Percentiles rank a stretch among this genome's conserved stretches.
phyloP scores from a whole-genome alignment of 768 basidiomycete species.

The Udeniomyces megalosporus region DNA sequence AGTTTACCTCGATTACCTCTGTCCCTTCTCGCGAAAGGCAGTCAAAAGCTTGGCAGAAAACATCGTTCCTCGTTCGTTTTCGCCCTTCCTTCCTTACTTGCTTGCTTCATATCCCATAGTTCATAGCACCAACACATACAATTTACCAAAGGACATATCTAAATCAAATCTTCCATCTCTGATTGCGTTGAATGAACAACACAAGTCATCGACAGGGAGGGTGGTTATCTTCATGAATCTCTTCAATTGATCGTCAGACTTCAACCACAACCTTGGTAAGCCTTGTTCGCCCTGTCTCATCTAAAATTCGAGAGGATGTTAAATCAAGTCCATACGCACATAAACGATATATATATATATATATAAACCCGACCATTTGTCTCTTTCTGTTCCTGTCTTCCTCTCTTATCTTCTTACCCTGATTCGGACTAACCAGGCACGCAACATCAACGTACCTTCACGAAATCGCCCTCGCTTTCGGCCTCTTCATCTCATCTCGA shows the following conservation, averaged over 20 bases:
- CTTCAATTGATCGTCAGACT: constrained; percentile 3
- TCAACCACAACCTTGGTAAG: background rate
- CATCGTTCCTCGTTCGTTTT: constrained; percentile 7
- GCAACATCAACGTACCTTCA: constrained; percentile 44
- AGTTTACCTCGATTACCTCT: constrained; percentile 74
- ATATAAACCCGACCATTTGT: too few species aligned
- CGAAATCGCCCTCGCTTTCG: constrained; percentile 67
- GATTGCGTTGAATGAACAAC: too few species aligned
- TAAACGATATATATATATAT: too few species aligned
- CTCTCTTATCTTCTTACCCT: too few species aligned
- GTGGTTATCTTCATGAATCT: background rate
- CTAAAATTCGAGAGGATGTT: too few species aligned
- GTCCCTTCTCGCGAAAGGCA: constrained; percentile 49
- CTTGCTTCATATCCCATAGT: too few species aligned
- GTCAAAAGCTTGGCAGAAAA: constrained; percentile 33
- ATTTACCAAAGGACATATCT: constrained; percentile 24
- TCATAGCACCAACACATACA: constrained; percentile 26
- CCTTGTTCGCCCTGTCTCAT: too few species aligned
- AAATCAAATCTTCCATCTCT: constrained; percentile 24
- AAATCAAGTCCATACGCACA: too few species aligned
- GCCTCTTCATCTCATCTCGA: constrained; percentile 52
- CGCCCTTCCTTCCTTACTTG: background rate
- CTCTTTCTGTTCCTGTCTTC: background rate
- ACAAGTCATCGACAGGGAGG: background rate
- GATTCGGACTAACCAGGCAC: background rate